Percentiles rank a stretch among this genome's conserved stretches.
These are phyloP conservation scores for Neofusicoccum cordaticola DNA, from an alignment of 2,329 filamentous ascomycete species.

Conservation along the genomic window DNA sequence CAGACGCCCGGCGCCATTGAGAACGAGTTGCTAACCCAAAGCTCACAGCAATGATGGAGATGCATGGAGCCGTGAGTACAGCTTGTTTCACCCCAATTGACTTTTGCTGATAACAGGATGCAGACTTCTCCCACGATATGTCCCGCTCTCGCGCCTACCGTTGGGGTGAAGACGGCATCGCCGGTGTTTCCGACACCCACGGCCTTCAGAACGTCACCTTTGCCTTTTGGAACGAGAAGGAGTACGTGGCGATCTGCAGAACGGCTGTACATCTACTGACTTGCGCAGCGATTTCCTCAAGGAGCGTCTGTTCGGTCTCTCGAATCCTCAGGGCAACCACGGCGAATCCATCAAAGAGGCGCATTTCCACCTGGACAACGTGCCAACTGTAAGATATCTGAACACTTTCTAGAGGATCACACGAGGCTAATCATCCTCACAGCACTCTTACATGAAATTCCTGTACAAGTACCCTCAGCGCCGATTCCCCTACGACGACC, in stretches of 20 bases:
- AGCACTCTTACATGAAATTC: conserved; percentile 99
- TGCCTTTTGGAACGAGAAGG: conserved; percentile 96
- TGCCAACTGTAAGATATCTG: conserved; percentile 58
- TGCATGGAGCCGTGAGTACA: conserved; percentile 84
- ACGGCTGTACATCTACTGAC: conserved; percentile 38
- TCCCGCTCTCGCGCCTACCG: conserved; percentile 83
- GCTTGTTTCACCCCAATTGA: neutral
- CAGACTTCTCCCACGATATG: conserved; percentile 92
- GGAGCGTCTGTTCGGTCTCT: conserved; percentile 89
- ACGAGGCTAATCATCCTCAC: conserved; percentile 19
- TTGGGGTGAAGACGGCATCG: conserved; percentile 97
- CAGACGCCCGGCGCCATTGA: conserved; percentile 14
- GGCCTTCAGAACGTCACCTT: conserved; percentile 90
- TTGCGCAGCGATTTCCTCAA: conserved; percentile 77
- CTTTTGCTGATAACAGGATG: conserved; percentile 26
- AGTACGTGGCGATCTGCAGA: conserved; percentile 56
- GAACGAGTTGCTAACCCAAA: conserved; percentile 26
- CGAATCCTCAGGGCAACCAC: conserved; percentile 95
- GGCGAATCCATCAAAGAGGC: conserved; percentile 96
- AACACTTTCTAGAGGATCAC: conserved; percentile 24
- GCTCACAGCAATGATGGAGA: conserved; percentile 69
- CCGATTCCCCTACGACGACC: conserved; percentile 86
- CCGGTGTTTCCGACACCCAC: conserved; percentile 91
- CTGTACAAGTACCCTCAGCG: conserved; percentile 96
- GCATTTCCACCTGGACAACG: conserved; percentile 95